Evolutionary conservation across 441 rosid genomes (phyloP).

Genomic region (Corymbia citriodora): DNA sequence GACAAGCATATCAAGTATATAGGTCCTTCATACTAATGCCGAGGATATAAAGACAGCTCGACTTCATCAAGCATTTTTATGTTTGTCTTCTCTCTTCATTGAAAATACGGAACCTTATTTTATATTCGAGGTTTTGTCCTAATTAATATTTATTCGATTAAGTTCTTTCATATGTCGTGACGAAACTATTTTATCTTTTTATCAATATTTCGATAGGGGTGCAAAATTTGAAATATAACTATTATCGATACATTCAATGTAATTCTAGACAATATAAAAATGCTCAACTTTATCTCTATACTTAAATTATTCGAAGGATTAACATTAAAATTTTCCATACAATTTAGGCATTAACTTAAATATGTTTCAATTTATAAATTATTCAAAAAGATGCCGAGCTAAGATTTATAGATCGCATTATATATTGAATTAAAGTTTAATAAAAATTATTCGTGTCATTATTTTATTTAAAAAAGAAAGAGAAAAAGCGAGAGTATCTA

Average conservation of each 20-base stretch:
- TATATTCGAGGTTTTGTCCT: background rate
- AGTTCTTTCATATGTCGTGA: fast-evolving
- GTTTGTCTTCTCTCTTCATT: background rate
- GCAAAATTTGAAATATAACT: background rate
- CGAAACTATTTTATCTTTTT: background rate
- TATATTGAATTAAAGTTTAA: no score
- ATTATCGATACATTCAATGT: fast-evolving
- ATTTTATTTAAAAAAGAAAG: no score
- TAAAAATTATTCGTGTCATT: no score
- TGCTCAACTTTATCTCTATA: fast-evolving
- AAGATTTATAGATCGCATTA: no score
- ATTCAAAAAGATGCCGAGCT: no score
- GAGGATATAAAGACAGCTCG: background rate
- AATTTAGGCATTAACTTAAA: fast-evolving
- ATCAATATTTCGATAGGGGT: fast-evolving
- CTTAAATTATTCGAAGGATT: no score
- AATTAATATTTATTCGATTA: background rate
- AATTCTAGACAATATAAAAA: no score
- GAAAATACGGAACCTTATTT: background rate
- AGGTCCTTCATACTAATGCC: no score
- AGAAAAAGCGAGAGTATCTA: background rate
- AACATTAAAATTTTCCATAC: background rate
- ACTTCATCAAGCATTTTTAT: background rate
- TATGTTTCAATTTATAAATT: no score
- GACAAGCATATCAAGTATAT: background rate